phyloP scores from a whole-genome alignment of 805 yeast species.

The Metschnikowia reukaufii region DNA sequence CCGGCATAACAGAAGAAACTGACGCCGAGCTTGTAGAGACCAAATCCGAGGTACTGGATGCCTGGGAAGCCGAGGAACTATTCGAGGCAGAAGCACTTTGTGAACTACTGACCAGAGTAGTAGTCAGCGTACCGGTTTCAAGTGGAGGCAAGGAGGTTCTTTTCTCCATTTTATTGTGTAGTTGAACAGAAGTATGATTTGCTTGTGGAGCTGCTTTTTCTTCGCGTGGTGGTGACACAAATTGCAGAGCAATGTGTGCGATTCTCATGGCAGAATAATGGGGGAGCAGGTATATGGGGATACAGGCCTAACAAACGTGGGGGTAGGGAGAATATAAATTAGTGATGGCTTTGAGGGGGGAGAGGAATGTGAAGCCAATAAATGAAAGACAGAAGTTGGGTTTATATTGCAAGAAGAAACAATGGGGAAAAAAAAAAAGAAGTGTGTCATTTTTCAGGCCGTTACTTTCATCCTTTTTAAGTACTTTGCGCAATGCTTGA shows the following conservation, averaged over 20 bases:
- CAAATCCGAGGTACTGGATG: neutral
- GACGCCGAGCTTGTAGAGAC: neutral
- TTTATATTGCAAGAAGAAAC: neutral
- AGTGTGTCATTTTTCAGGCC: neutral
- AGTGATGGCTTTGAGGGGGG: neutral
- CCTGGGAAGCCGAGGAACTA: neutral
- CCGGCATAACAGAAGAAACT: neutral
- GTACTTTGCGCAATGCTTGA: neutral
- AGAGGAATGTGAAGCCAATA: neutral
- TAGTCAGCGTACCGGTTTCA: neutral
- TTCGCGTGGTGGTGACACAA: neutral
- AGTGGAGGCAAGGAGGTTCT: slow-evolving; percentile 1
- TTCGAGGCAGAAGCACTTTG: neutral
- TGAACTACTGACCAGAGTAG: neutral
- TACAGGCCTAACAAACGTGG: neutral
- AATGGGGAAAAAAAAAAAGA: neutral
- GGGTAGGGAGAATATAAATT: neutral
- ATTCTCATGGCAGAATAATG: slow-evolving; percentile 6
- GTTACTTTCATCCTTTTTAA: neutral
- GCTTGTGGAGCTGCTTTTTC: neutral
- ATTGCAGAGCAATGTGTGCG: neutral
- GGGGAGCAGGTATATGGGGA: neutral
- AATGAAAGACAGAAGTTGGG: neutral
- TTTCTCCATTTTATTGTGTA: slow-evolving; percentile 2
- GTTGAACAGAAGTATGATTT: neutral